phyloP scores from a whole-genome alignment of 805 yeast genomes.

The Hagleromyces aurorensis region DNA sequence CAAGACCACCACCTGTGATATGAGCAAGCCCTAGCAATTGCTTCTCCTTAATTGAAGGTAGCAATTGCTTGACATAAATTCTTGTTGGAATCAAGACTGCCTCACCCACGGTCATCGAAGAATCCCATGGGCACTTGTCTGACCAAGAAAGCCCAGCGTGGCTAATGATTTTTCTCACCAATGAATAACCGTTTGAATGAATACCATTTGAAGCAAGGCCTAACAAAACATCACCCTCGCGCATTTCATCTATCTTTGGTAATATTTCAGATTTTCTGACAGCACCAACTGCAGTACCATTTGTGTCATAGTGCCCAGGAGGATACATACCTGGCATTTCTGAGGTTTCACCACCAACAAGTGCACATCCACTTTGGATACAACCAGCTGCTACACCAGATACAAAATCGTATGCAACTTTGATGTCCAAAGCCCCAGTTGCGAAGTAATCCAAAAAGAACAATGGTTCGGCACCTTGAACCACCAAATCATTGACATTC shows the following conservation, averaged over 20 bases:
- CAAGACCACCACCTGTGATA: slow-evolving; percentile 97
- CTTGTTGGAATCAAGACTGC: slow-evolving; percentile 84
- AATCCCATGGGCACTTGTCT: slow-evolving; percentile 80
- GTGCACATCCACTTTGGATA: slow-evolving; percentile 89
- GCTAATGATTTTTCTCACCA: slow-evolving; percentile 87
- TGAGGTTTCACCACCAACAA: slow-evolving; percentile 98
- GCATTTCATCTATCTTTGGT: slow-evolving; percentile 64
- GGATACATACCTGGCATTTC: slow-evolving; percentile 99
- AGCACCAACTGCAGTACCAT: slow-evolving; percentile 98
- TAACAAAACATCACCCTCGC: slow-evolving; percentile 69
- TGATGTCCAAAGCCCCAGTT: slow-evolving; percentile 80
- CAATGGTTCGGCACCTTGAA: slow-evolving; percentile 98
- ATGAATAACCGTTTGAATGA: slow-evolving; percentile 94
- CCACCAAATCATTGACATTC: slow-evolving; percentile 97
- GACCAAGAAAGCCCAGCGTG: slow-evolving; percentile 62
- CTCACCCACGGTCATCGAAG: slow-evolving; percentile 67
- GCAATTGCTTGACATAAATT: slow-evolving; percentile 86
- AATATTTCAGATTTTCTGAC: slow-evolving; percentile 66
- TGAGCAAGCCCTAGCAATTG: slow-evolving; percentile 85
- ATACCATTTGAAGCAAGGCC: slow-evolving; percentile 90
- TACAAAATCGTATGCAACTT: slow-evolving; percentile 80
- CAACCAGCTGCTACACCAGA: slow-evolving; percentile 97
- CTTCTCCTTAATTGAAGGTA: slow-evolving; percentile 61
- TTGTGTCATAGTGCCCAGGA: slow-evolving; percentile 93
- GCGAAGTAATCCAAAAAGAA: slow-evolving; percentile 95